Conservation (phyloP, 2,329 filamentous ascomycete genomes). For the Alternaria triticina region DNA sequence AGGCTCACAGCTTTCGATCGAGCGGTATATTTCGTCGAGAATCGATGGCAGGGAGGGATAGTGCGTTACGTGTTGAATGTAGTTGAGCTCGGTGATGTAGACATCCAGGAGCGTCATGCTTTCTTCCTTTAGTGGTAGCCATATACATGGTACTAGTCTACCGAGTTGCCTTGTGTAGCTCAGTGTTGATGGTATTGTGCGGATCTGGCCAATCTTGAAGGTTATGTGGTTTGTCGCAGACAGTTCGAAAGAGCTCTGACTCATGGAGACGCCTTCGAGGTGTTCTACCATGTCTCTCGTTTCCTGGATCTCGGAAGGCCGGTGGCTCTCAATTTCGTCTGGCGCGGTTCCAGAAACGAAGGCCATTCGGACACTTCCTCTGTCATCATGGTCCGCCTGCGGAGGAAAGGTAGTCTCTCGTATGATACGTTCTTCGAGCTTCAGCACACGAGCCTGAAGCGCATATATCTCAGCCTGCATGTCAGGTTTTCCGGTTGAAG, state of each 20-base stretch:
- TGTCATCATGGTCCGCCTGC: neutral
- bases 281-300: neutral
- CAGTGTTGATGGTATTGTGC: neutral
- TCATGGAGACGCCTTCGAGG: neutral
- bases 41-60: conserved; percentile 32
- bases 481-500: neutral
- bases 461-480: neutral
- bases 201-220: neutral
- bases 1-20: neutral
- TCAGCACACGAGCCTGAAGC: neutral
- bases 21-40: neutral
- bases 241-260: neutral
- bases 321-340: neutral
- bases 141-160: neutral
- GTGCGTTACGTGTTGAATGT: conserved; percentile 47
- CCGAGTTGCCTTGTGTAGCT: neutral
- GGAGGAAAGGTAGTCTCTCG: neutral
- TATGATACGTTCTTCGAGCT: neutral
- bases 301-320: rapidly evolving
- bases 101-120: conserved; percentile 41
- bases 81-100: conserved; percentile 41
- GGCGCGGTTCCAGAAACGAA: neutral
- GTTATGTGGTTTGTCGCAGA: neutral
- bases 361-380: neutral
- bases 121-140: conserved; percentile 40